phyloP scores from a whole-genome alignment of 2,329 filamentous ascomycete genomes.

The Orbilia brochopaga region DNA sequence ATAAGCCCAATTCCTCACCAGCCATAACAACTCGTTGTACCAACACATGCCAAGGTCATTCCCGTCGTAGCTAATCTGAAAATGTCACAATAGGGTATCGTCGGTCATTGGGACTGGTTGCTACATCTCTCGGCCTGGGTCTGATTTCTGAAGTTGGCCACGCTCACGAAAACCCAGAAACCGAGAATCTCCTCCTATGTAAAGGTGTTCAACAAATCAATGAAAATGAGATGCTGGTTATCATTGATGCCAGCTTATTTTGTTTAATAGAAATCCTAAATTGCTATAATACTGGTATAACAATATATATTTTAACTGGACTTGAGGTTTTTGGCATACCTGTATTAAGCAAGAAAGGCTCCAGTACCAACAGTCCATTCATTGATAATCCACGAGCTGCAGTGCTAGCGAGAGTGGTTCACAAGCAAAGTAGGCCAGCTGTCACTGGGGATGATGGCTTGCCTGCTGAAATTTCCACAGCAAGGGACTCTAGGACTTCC shows the following conservation, averaged over 20 bases:
- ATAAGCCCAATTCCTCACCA: too few relatives aligned
- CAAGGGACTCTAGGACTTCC: too few relatives aligned
- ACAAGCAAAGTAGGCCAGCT: too few relatives aligned
- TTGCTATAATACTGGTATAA: too few relatives aligned
- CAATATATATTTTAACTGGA: slow-evolving; percentile 20
- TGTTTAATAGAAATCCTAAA: too few relatives aligned
- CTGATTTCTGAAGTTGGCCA: slow-evolving; percentile 59
- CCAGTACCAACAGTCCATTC: not conserved
- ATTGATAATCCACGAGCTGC: not conserved
- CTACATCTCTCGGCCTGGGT: slow-evolving; percentile 56
- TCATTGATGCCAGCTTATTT: not conserved
- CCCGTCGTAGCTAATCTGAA: slow-evolving; percentile 21
- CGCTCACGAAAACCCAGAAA: slow-evolving; percentile 57
- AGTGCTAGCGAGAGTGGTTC: slow-evolving; percentile 15
- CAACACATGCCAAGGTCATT: too few relatives aligned
- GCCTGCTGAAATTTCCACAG: too few relatives aligned
- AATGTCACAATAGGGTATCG: slow-evolving; percentile 54
- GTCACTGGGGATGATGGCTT: too few relatives aligned
- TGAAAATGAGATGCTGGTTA: not conserved
- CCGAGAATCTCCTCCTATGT: slow-evolving; percentile 55
- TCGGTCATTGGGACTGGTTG: slow-evolving; percentile 54
- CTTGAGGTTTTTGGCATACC: slow-evolving; percentile 15
- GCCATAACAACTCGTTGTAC: too few relatives aligned
- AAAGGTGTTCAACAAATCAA: slow-evolving; percentile 16
- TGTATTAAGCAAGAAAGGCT: not conserved